A percentile compares a stretch with the other conserved stretches of the same genome.
Evolutionary conservation across 2,329 filamentous ascomycete species (phyloP).

Genomic region (Ascochyta clinopodiicola): DNA sequence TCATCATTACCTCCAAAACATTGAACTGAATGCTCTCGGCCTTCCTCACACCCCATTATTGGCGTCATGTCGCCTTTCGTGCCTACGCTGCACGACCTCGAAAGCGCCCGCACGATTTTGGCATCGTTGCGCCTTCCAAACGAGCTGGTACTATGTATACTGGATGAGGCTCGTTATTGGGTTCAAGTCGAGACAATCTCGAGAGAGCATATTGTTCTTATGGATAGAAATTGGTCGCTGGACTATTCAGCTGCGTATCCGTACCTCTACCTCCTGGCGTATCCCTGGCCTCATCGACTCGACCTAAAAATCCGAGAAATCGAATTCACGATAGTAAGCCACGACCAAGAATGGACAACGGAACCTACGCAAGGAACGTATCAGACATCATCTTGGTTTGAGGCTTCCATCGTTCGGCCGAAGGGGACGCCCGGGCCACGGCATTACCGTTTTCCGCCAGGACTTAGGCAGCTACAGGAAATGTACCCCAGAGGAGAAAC

Average conservation of each 20-base stretch:
- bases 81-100: constrained; percentile 4
- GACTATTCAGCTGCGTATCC: constrained; percentile 15
- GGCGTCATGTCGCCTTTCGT: constrained; percentile 1
- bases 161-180: constrained; percentile 28
- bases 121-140: constrained; percentile 18
- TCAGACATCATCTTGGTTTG: constrained; percentile 31
- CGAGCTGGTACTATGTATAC: constrained; percentile 22
- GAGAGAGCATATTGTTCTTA: neutral
- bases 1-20: no score
- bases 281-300: neutral
- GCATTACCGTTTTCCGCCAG: neutral
- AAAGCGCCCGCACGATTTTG: constrained; percentile 9
- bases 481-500: neutral
- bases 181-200: neutral
- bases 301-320: constrained; percentile 22
- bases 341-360: constrained; percentile 33
- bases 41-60: neutral
- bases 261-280: constrained; percentile 9
- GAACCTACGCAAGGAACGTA: constrained; percentile 20
- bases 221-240: constrained; percentile 11
- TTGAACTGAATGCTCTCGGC: neutral
- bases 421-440: neutral
- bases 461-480: constrained; percentile 1
- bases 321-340: constrained; percentile 26
- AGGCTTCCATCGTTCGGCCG: constrained; percentile 21